Evolutionary conservation across 495 filamentous ascomycete genomes (phyloP), one percentile per base, ranked within the genome.

Genomic region (Podospora didyma): DNA sequence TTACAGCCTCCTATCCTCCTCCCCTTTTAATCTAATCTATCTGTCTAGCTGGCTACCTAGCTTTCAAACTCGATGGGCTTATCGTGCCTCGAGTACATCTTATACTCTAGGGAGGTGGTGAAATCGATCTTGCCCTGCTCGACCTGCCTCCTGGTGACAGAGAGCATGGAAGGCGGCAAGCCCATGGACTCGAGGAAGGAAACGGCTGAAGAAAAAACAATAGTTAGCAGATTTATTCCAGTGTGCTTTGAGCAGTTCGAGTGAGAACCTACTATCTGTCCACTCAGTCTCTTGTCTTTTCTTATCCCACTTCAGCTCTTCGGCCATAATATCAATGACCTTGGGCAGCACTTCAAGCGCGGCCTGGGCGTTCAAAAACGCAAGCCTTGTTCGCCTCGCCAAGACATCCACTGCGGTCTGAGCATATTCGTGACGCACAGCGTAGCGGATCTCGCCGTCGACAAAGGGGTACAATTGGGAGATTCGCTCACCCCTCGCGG

Each of bases 381-480:
- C 90, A 57, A 98, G 72, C 39, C 94, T 80, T 47, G 89, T 98
- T 51, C 94, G 79, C 35, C 94, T 81, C 7, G 93, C 94, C 20
- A 98, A 75, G 20, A 97, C 88, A 69, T 98, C 94, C 11, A 91
- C 87, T 2, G 92, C 90, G 19, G 92, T 97, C 72, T 97, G 90
- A 11, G 94, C 94, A 61, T 96, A 96, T 73, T 98, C 94, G 69
- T 96, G 86, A 21, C 86, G 75, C 28, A 96, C 81, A 19, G 90
- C 91, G 64, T 97, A 98, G 31, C 92, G 82, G 23, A 98, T 82
- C 73, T 98, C 94, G 48, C 94, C 94, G 66, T 97, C 94, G n/a
- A 98, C 80, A 69, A 95, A 98, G 22, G 94, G 94, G 71, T 97
- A 97, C 39, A 96, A 78, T 17, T 79, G 59, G 2, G 88, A 86